Evolutionary conservation across 306 rosid genomes (phyloP).

Genomic region (Styphnolobium japonicum): DNA sequence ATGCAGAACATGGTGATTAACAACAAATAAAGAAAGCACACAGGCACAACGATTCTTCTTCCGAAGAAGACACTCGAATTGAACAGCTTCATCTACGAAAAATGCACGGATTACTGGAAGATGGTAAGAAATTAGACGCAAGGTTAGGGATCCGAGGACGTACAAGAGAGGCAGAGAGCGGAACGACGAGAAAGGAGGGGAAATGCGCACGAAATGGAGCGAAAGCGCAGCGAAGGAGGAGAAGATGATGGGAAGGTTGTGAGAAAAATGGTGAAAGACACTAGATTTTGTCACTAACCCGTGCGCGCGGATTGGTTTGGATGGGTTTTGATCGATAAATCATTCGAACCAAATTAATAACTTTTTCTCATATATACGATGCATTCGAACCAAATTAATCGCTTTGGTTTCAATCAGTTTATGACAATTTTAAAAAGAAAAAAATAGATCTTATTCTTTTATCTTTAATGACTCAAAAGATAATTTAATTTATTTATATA

Average conservation of each 20-base stretch:
- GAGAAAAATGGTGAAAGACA: background rate
- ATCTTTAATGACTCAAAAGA: too few species aligned
- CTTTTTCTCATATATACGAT: too few species aligned
- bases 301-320: too few species aligned
- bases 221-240: background rate
- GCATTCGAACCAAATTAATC: too few species aligned
- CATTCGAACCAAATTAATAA: too few species aligned
- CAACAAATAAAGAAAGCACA: background rate
- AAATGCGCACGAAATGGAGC: background rate
- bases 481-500: too few species aligned
- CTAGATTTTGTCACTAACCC: too few species aligned
- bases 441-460: too few species aligned
- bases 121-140: background rate
- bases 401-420: too few species aligned
- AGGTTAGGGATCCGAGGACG: constrained; percentile 2
- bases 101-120: background rate
- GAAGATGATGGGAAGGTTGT: background rate
- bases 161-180: constrained; percentile 38
- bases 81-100: background rate
- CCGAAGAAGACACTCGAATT: background rate
- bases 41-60: background rate
- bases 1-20: background rate
- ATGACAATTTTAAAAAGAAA: too few species aligned
- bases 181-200: constrained; percentile 16
- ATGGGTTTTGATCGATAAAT: too few species aligned